A percentile compares a stretch with the other conserved stretches of the same genome.
phyloP scores from a whole-genome alignment of 1,284 basidiomycete species.

The Trametes versicolor region DNA sequence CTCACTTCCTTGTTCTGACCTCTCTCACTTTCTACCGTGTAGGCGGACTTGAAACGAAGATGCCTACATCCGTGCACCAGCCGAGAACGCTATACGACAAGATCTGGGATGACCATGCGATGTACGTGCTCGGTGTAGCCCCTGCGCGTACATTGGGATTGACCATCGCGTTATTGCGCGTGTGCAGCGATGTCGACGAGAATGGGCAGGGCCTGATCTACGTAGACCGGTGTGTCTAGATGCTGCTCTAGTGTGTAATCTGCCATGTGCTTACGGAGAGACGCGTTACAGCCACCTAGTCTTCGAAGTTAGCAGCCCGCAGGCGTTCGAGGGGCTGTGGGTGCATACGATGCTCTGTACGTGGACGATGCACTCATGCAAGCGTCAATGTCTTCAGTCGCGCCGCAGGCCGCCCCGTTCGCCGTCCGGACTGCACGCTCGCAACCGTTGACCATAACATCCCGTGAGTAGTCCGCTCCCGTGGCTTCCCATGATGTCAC shows the following conservation, averaged over 20 bases:
- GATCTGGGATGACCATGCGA: constrained; percentile 96
- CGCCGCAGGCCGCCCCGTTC: constrained; percentile 83
- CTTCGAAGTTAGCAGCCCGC: constrained; percentile 96
- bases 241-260: too few relatives aligned
- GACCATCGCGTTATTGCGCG: background rate
- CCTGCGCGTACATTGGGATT: background rate
- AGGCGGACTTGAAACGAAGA: too few relatives aligned
- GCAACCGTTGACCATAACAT: constrained; percentile 97
- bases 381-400: constrained; percentile 56
- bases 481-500: background rate
- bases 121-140: constrained; percentile 59
- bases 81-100: constrained; percentile 95
- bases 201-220: constrained; percentile 91
- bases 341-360: constrained; percentile 43
- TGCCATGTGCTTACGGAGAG: constrained; percentile 15
- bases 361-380: constrained; percentile 9
- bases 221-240: constrained; percentile 85
- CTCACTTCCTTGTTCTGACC: background rate
- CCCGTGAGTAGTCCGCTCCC: constrained; percentile 70
- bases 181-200: constrained; percentile 72
- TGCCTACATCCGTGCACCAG: constrained; percentile 63
- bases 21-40: background rate
- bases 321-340: constrained; percentile 94
- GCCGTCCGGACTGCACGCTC: constrained; percentile 93
- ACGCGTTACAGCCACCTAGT: constrained; percentile 80